Evolutionary conservation across 768 basidiomycete genomes (phyloP).

Genomic region (Podaxis sp.): DNA sequence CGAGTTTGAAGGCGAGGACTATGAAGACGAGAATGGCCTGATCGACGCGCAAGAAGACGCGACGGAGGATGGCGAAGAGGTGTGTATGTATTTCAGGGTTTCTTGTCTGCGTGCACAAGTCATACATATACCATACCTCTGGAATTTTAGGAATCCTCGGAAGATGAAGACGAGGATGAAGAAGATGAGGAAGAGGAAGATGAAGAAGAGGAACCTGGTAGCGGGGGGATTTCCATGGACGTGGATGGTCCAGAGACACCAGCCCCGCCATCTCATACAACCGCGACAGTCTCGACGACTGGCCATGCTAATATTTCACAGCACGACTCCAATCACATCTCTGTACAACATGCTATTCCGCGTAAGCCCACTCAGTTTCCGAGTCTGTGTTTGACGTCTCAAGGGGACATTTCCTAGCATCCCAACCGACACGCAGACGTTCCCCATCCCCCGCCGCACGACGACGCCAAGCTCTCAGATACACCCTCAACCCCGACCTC

Average conservation of each 20-base stretch:
- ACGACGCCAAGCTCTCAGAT: slow-evolving; percentile 37
- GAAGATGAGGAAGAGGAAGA: slow-evolving; percentile 47
- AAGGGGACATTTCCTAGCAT: slow-evolving; percentile 10
- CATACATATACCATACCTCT: not conserved
- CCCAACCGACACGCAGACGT: slow-evolving; percentile 23
- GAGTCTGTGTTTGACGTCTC: not conserved
- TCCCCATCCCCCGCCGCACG: slow-evolving; percentile 33
- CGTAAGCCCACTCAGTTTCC: slow-evolving; percentile 7
- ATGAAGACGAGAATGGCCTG: slow-evolving; percentile 10
- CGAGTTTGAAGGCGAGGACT: slow-evolving; percentile 17
- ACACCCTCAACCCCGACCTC: slow-evolving; percentile 3
- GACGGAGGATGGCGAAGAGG: slow-evolving; percentile 17
- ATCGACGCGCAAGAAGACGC: slow-evolving; percentile 14
- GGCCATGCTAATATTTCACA: slow-evolving; percentile 7
- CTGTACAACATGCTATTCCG: not conserved
- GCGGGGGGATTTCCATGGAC: slow-evolving; percentile 26
- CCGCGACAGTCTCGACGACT: slow-evolving; percentile 5
- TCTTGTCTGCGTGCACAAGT: not conserved
- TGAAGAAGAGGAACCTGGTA: slow-evolving; percentile 42
- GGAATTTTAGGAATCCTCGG: slow-evolving; percentile 30
- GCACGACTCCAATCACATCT: not conserved
- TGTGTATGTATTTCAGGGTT: slow-evolving; percentile 3
- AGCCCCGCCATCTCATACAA: slow-evolving; percentile 8
- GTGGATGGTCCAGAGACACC: slow-evolving; percentile 20
- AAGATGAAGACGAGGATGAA: slow-evolving; percentile 50